These are phyloP conservation scores for Diplosphaera chodatii DNA, from an alignment of 139 green algal species.

Conservation along the genomic window DNA sequence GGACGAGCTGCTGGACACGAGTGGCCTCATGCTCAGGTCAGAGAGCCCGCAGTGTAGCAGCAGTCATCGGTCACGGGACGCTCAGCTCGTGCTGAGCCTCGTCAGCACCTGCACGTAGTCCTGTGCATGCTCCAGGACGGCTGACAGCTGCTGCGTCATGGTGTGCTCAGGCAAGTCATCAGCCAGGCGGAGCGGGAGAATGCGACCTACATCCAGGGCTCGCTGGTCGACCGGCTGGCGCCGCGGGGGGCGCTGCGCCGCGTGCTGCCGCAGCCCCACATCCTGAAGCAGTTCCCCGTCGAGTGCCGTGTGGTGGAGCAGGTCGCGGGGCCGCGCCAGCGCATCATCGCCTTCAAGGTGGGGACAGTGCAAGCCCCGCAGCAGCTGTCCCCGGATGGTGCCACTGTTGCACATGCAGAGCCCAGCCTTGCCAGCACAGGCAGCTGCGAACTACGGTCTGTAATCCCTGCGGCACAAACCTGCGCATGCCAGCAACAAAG, in stretches of 20 bases:
- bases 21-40: conserved; percentile 19
- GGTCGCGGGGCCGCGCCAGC: conserved; percentile 7
- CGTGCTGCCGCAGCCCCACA: neutral
- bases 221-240: conserved; percentile 27
- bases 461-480: too few relatives aligned
- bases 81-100: too few relatives aligned
- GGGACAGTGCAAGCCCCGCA: too few relatives aligned
- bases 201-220: conserved; percentile 17
- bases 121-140: too few relatives aligned
- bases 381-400: too few relatives aligned
- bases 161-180: conserved; percentile 9
- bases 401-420: too few relatives aligned
- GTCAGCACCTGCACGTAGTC: too few relatives aligned
- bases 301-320: conserved; percentile 23
- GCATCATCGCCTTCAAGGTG: conserved; percentile 29
- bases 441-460: too few relatives aligned
- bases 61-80: too few relatives aligned
- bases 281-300: conserved; percentile 36
- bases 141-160: neutral
- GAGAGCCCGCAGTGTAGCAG: too few relatives aligned
- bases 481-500: too few relatives aligned
- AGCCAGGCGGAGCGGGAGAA: conserved; percentile 6
- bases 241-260: conserved; percentile 9
- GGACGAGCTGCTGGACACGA: conserved; percentile 41
- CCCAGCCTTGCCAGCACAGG: too few relatives aligned